Evolutionary conservation across 495 filamentous ascomycete species (phyloP).

Genomic region (Penicillium antarcticum): DNA sequence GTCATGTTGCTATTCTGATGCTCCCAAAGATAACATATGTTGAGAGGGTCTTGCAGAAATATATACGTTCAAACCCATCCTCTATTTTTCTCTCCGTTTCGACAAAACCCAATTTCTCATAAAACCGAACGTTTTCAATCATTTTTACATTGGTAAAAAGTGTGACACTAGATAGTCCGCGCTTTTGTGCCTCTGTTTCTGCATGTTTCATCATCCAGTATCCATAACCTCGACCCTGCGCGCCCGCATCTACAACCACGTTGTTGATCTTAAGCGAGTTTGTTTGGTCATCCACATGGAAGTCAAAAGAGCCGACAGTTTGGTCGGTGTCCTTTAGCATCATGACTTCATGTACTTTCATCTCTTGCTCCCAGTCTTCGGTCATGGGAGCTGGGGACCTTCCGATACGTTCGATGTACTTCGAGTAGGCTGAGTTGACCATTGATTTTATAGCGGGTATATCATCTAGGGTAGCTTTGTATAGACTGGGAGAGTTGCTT

Average conservation of each 20-base stretch:
- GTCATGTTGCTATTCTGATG: no score
- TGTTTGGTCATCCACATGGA: background rate
- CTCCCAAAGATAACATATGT: no score
- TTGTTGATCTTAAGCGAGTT: constrained; percentile 25
- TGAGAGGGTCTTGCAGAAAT: constrained; percentile 19
- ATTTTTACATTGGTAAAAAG: constrained; percentile 39
- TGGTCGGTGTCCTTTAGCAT: constrained; percentile 4
- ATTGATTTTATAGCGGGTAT: constrained; percentile 25
- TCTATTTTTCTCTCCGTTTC: constrained; percentile 26
- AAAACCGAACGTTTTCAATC: constrained; percentile 33
- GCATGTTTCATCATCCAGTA: constrained; percentile 21
- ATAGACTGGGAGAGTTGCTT: constrained; percentile 5
- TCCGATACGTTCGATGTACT: constrained; percentile 36
- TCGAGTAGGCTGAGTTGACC: constrained; percentile 29
- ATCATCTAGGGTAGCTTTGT: constrained; percentile 20
- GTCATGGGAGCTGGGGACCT: constrained; percentile 34
- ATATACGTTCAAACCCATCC: constrained; percentile 33
- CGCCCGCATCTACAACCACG: constrained; percentile 26
- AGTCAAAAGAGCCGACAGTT: constrained; percentile 16
- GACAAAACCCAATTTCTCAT: constrained; percentile 31
- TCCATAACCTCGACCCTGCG: constrained; percentile 32
- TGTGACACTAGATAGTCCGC: constrained; percentile 8
- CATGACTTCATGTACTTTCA: constrained; percentile 15
- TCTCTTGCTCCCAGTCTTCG: constrained; percentile 20
- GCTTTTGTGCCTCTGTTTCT: constrained; percentile 6